Base-by-base conservation (phyloP, 2,329 filamentous ascomycete species). In the Hortaea werneckii region DNA sequence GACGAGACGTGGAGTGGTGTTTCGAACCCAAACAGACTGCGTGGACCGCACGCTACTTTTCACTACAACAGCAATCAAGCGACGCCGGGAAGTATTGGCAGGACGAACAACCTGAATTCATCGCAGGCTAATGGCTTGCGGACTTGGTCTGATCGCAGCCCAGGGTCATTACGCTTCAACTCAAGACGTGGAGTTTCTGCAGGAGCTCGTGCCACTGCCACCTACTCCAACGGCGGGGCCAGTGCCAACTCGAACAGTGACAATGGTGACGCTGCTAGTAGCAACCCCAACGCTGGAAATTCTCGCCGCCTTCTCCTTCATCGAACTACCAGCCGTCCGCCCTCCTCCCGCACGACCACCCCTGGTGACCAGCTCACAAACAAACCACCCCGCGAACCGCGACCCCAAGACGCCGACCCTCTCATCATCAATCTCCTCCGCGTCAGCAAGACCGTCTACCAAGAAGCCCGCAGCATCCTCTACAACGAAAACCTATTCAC, bases 401-500 rank as follows among this genome's bases (percentile, higher is more conserved):
- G 55, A 13, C 53, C 54, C 4, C 58, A 61, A 44, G 53, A 50
- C 34, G 54, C 48, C 26, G 66, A 69, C 39, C 61, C 64, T 5
- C 58, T 70, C 10, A 53, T 64, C 6, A 59, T 67, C 5, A 63
- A 60, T 26, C 56, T 72, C 10, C 61, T 72, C 6, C 58, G 63
- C 37, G 58, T 61, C n/a, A 66, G 61, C 45, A 61, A 63, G 41
- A 55, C 62, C n/a, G 61, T 71, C 48, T 61, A 67, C 54, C 55
- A 58, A 44, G 67, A 72, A 55, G 61, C 67, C 5, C 64, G 61
- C n/a, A 55, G 55, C 5, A 53, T 69, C 11, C 57, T 72, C 11
- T 71, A 71, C 53, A 58, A 59, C 40, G 58, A 60, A 27, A 71
- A 70, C 46, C 47, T 49, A 12, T 69, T 70, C 52, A 59, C 58